Evolutionary conservation across 169 alveolate species (phyloP), one percentile per base, ranked within the genome.

Genomic region (Sarcocystis neurona): DNA sequence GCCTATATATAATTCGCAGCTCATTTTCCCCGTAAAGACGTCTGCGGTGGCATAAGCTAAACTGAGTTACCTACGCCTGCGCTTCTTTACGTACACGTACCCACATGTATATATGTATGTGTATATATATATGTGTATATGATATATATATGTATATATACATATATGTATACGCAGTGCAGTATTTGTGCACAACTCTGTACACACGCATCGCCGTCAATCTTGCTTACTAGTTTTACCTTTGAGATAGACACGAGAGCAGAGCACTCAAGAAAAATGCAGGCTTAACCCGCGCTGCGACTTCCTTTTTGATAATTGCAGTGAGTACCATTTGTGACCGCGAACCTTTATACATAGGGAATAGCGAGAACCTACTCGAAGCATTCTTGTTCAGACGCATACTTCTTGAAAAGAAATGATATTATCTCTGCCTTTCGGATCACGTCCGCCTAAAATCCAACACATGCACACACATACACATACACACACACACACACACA

Each of bases 351-450:
- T n/a, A n/a, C n/a, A n/a, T n/a, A n/a, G n/a, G n/a, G n/a, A n/a
- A n/a, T n/a, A n/a, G n/a, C n/a, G n/a, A 2, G 41, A 37, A 15
- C 58, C 5, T 72, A 72, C 82, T 56, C 41, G 56, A 72, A 72
- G 58, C 56, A 6, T 37, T 72, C 82, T 72, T 72, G 58, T 6
- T 43, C 23, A 15, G 41, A 53, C 34, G 82, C 82, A 39, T 72
- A 72, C 27, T 72, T 72, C 53, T 72, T 72, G 58, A 72, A n/a
- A 3, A 72, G 82, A 39, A 37, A 39, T 47, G 82, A n/a, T 8
- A 72, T 72, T 47, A 72, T 72, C 53, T 72, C 82, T 56, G 82
- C 53, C 82, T 72, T 72, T 30, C 53, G 34, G 8, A 53, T 32
- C 6, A 72, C 82, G 32, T 72, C 82, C 18, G 18, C 23, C 82